Base-by-base conservation (phyloP, 371 early-diverging fungal species). In the Quaeritorhiza haematococci region DNA sequence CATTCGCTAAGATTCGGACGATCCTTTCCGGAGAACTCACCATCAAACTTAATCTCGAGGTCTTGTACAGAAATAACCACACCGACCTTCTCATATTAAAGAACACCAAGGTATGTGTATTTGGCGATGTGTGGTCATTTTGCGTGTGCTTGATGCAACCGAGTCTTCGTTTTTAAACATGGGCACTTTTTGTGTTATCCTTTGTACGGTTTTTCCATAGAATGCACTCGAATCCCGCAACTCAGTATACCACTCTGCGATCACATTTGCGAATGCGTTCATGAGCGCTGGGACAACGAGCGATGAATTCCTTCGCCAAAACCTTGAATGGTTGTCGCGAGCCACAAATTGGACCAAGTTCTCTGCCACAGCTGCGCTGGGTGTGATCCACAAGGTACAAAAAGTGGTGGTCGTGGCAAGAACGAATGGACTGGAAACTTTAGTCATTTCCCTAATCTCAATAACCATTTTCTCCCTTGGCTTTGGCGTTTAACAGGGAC, bases 271-370 rank as follows among this genome's bases (percentile, higher is more conserved):
- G 49, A 98, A 99, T 60, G 95, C 98, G 0, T 90, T 98, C 59
- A 94, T 97, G 95, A 91, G 94, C 67, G 89, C 94, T 21, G 98
- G 98, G 54, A 99, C 99, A 5, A 97, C 98, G 2, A 92, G 92
- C 62, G 99, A 99, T 68, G 91, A 93, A 54, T 97, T 99, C 63
- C 82, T 98, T 67, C 84, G 99, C 52, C 90, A 93, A 59, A 99
- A 97, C 71, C 75, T 97, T 49, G 98, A 98, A 64, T 96, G 98
- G 95, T 84, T 99, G 48, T 85, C 91, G 19, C 85, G 96, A 58
- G 94, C 98, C 26, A 94, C 89, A 52, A 96, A 96, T 79, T 99
- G 99, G 99, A 88, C 94, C 41, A 98, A 96, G 76, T 99, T 99
- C 74, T 90, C 92, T 55, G 98, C 98, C 3, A 93, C 98, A 4